Percentiles rank a stretch among this genome's conserved stretches.
Conservation (phyloP, 148 eudicot species). For the Rhododendron williamsianum region DNA sequence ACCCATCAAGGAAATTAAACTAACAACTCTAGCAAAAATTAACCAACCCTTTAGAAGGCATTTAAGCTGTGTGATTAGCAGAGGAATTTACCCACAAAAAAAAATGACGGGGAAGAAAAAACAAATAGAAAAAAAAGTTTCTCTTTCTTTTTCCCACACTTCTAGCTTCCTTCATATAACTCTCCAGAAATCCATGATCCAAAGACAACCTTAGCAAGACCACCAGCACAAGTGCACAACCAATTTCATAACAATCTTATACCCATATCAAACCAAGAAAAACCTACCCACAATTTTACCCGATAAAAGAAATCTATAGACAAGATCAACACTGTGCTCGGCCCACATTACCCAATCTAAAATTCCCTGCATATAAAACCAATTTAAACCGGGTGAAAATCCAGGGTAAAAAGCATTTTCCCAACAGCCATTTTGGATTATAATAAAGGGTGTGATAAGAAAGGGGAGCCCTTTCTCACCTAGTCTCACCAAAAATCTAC, state of each 20-base stretch:
- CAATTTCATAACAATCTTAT: not conserved
- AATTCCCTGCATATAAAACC: not conserved
- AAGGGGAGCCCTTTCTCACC: too few relatives aligned
- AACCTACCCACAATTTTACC: not conserved
- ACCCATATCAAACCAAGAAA: not conserved
- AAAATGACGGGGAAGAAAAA: too few relatives aligned
- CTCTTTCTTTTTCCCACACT: not conserved
- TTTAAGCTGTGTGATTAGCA: not conserved
- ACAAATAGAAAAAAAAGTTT: not conserved
- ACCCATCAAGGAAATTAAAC: not conserved
- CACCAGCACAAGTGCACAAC: not conserved
- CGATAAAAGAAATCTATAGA: not conserved
- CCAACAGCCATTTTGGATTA: not conserved
- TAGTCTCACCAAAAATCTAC: not conserved
- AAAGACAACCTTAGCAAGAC: not conserved
- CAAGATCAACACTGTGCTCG: not conserved
- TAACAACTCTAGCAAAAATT: too few relatives aligned
- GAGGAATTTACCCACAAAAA: not conserved
- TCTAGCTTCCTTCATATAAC: not conserved
- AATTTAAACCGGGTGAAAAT: not conserved
- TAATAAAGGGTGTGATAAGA: too few relatives aligned
- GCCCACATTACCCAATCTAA: not conserved
- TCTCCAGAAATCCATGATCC: not conserved
- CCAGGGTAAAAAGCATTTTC: not conserved
- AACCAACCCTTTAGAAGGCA: not conserved